phyloP scores from a whole-genome alignment of 371 early-diverging fungal genomes.

The Vairimorpha necatrix region DNA sequence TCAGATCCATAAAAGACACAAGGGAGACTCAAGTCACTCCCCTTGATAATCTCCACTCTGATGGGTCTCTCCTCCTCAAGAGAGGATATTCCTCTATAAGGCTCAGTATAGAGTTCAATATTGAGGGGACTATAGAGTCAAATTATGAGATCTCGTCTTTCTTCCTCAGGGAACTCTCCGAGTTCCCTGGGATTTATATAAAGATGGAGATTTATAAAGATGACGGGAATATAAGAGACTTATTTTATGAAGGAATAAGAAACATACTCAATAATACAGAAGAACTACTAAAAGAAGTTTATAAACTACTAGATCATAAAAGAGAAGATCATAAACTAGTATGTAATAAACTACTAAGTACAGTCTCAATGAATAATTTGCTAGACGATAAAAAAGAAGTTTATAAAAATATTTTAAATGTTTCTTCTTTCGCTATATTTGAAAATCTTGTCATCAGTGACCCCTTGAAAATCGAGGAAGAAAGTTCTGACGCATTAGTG shows the following conservation, averaged over 20 bases:
- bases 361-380: conserved; percentile 19
- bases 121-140: not conserved
- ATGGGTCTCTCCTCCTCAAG: conserved; percentile 14
- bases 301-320: too few relatives aligned
- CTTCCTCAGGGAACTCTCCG: not conserved
- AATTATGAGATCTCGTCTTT: conserved; percentile 8
- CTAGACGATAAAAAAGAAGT: not conserved
- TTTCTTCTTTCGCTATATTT: conserved; percentile 22
- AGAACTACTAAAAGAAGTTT: too few relatives aligned
- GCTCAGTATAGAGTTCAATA: conserved; percentile 19
- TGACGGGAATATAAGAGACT: conserved; percentile 25
- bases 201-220: conserved; percentile 19
- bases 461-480: conserved; percentile 16
- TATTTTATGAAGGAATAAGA: conserved; percentile 15
- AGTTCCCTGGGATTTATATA: conserved; percentile 16
- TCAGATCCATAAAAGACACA: not conserved
- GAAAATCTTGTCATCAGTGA: conserved; percentile 10
- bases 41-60: conserved; percentile 12
- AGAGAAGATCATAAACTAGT: too few relatives aligned
- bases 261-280: conserved; percentile 14
- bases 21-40: not conserved
- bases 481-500: not conserved
- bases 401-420: not conserved
- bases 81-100: not conserved
- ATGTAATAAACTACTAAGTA: not conserved